Conservation (phyloP, 257 asterid genomes). For the Solanum stenotomum region DNA sequence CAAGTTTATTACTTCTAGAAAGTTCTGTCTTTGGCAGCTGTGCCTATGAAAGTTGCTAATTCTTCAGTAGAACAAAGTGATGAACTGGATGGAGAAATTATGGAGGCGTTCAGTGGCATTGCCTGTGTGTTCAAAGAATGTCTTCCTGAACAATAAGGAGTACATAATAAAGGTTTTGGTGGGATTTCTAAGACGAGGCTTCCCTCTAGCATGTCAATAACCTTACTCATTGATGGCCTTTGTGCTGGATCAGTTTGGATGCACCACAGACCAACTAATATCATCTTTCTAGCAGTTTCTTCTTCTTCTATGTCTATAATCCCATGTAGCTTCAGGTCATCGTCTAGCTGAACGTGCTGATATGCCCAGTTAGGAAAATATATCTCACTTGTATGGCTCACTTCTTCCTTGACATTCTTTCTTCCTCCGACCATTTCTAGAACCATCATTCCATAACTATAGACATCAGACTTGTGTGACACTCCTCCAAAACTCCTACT, state of each 20-base stretch:
- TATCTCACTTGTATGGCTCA: not conserved
- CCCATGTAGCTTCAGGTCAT: not conserved
- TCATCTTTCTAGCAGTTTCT: too few species aligned
- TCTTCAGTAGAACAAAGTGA: not conserved
- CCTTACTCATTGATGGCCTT: conserved; percentile 18
- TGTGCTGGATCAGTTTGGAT: conserved; percentile 11
- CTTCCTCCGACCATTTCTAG: conserved; percentile 20
- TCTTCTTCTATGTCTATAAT: conserved; percentile 2
- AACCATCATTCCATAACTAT: conserved; percentile 26
- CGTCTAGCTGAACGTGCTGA: not conserved
- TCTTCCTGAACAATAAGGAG: not conserved
- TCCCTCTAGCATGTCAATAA: conserved; percentile 19
- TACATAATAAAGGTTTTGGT: not conserved
- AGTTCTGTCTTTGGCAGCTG: not conserved
- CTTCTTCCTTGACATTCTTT: not conserved
- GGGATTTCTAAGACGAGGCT: conserved; percentile 3
- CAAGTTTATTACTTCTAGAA: not conserved
- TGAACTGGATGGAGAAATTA: not conserved
- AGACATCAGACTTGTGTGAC: conserved; percentile 18
- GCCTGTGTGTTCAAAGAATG: not conserved
- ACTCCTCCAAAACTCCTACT: too few species aligned
- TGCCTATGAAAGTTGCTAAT: not conserved
- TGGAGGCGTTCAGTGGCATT: not conserved
- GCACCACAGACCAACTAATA: too few species aligned
- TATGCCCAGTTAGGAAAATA: conserved; percentile 20